Percentiles rank a stretch among this genome's conserved stretches.
Evolutionary conservation across 139 green algal genomes (phyloP).

Genomic region (Ettlia oleoabundans): DNA sequence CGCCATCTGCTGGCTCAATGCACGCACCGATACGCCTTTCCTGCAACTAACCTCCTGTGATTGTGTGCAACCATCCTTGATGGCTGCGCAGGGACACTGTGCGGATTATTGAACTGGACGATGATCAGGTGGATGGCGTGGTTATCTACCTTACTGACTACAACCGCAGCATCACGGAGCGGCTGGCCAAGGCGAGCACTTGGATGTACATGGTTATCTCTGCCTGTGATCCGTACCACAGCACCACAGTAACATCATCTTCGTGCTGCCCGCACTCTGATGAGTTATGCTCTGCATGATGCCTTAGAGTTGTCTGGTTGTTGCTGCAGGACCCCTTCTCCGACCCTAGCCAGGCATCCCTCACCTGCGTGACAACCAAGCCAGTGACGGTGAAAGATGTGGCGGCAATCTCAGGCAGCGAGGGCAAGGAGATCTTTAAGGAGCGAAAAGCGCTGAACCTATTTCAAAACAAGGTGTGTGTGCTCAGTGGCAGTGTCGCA

Average conservation of each 20-base stretch:
- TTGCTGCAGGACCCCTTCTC: constrained; percentile 84
- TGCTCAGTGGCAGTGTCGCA: too few species aligned
- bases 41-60: background rate
- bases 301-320: too few species aligned
- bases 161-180: constrained; percentile 79
- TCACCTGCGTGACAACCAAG: constrained; percentile 71
- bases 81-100: constrained; percentile 57
- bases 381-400: constrained; percentile 52
- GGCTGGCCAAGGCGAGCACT: constrained; percentile 67
- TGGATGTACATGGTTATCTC: background rate
- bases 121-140: constrained; percentile 52
- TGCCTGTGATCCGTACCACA: background rate
- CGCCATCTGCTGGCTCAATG: background rate
- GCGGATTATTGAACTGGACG: constrained; percentile 69
- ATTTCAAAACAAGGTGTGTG: constrained; percentile 76
- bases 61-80: background rate
- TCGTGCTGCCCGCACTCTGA: too few species aligned
- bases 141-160: constrained; percentile 85
- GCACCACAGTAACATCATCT: too few species aligned
- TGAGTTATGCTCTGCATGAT: too few species aligned
- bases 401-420: constrained; percentile 5
- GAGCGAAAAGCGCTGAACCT: constrained; percentile 78
- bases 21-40: background rate
- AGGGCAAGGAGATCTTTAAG: constrained; percentile 68
- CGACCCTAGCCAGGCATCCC: constrained; percentile 75